Base-by-base conservation (phyloP, 768 basidiomycete genomes). In the Boletales sp. region DNA sequence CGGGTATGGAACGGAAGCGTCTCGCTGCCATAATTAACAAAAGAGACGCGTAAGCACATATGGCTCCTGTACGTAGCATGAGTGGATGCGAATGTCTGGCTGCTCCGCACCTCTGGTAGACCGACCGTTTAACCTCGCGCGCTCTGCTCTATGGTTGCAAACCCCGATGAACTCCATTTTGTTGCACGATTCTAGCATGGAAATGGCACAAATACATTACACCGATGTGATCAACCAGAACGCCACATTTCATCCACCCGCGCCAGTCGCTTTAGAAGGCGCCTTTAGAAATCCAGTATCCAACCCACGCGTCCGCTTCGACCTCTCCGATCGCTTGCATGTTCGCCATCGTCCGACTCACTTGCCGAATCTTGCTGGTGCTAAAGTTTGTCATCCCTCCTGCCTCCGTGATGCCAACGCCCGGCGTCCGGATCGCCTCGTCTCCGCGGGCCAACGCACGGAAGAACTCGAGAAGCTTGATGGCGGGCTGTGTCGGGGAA, bases 381-480 rank as follows among this genome's bases (percentile, higher is more conserved):
- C 48, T 52, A 35, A 65, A 57, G 42, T 48, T 59, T 1, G 59
- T 38, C 50, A 61, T 53, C 10, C 64, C 64, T 0, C 39, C 64
- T 2, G 54, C 54, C 41, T 66, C 64, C 11, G 49, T 46, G 6
- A 18, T 5, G 17, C 8, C 25, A 0, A 25, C 6, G 1, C 41
- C 46, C 0, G 7, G 2, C 0, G 10, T n/a, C 17, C 58, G 53
- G 7, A 44, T 33, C 0, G 50, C 49, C 5, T 51, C 15, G 39
- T 70, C 62, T 8, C 55, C 59, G 0, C 42, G 38, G 2, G 60
- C 48, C 45, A 67, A 44, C 17, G 17, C 33, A 7, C 64, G 67
- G 57, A 68, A 66, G 47, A 66, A 71, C 35, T 63, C 63, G 15
- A 72, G 54, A 1, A 72, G 40, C 42, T 72, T 69, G 41, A 69